phyloP scores from a whole-genome alignment of 768 basidiomycete species.

The Dacryopinax spathularia region DNA sequence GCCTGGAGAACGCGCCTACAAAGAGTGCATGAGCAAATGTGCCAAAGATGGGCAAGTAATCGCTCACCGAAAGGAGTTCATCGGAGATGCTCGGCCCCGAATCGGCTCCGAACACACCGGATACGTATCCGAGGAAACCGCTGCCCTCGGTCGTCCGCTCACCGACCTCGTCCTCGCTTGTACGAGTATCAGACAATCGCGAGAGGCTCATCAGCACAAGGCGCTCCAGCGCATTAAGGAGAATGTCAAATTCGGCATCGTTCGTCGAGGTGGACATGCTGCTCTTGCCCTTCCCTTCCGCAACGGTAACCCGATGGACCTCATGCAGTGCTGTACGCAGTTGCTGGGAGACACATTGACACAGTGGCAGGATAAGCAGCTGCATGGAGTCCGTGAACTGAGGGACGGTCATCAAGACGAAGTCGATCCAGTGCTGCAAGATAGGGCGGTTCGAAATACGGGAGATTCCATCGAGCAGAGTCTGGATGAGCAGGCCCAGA shows the following conservation, averaged over 20 bases:
- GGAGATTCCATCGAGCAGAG: slow-evolving; percentile 68
- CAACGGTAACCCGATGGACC: slow-evolving; percentile 12
- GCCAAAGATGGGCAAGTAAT: neutral
- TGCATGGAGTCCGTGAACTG: slow-evolving; percentile 65
- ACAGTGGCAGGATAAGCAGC: slow-evolving; percentile 53
- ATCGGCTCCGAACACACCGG: slow-evolving; percentile 80
- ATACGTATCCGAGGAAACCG: slow-evolving; percentile 77
- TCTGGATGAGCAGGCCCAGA: slow-evolving; percentile 51
- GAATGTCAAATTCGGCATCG: slow-evolving; percentile 71
- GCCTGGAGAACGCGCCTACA: slow-evolving; percentile 63
- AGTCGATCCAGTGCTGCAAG: slow-evolving; percentile 93
- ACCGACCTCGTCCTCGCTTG: slow-evolving; percentile 42
- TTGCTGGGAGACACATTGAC: slow-evolving; percentile 65
- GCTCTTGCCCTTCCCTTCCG: slow-evolving; percentile 29
- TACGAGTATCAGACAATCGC: slow-evolving; percentile 28
- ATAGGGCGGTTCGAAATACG: slow-evolving; percentile 56
- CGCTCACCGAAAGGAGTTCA: slow-evolving; percentile 10
- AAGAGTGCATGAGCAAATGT: slow-evolving; percentile 25
- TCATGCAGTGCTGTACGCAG: slow-evolving; percentile 36
- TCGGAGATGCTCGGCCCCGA: slow-evolving; percentile 15
- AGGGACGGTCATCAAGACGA: slow-evolving; percentile 78
- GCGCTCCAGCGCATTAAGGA: slow-evolving; percentile 73
- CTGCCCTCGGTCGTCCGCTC: slow-evolving; percentile 38
- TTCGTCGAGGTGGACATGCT: slow-evolving; percentile 42
- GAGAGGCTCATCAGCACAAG: slow-evolving; percentile 60